phyloP scores from a whole-genome alignment of 1,139 yeast genomes.

The Geotrichum aggregatum region DNA sequence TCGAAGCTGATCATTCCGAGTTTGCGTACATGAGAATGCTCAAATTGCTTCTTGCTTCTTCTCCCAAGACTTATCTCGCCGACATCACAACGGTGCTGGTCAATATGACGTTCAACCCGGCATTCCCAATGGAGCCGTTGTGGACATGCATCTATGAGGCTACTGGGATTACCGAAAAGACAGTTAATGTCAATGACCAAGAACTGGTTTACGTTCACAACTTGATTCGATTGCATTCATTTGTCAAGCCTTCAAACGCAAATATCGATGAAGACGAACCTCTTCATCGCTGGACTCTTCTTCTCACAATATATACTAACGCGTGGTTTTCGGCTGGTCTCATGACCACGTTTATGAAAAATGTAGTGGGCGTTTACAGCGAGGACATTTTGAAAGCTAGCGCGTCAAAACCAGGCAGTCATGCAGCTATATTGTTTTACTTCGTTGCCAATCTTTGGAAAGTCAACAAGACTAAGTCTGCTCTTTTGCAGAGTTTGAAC shows the following conservation, averaged over 20 bases:
- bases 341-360: not conserved
- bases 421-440: not conserved
- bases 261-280: not conserved
- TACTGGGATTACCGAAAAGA: not conserved
- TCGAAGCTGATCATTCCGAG: not conserved
- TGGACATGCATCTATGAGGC: not conserved
- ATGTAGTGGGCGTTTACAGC: not conserved
- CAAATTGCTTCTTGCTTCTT: not conserved
- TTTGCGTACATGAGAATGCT: constrained; percentile 1
- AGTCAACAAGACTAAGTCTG: not conserved
- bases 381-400: not conserved
- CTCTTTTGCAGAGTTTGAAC: not conserved
- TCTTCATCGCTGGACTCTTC: not conserved
- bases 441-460: not conserved
- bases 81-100: constrained; percentile 2
- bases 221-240: constrained; percentile 4
- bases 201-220: not conserved
- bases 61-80: not conserved
- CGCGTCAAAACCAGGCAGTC: not conserved
- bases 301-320: not conserved
- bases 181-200: not conserved
- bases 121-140: not conserved
- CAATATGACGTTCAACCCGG: not conserved
- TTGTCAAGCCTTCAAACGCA: not conserved
- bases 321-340: not conserved